Evolutionary conservation across 1,139 yeast genomes (phyloP), one percentile per base, ranked within the genome.

Genomic region (Candida sojae): DNA sequence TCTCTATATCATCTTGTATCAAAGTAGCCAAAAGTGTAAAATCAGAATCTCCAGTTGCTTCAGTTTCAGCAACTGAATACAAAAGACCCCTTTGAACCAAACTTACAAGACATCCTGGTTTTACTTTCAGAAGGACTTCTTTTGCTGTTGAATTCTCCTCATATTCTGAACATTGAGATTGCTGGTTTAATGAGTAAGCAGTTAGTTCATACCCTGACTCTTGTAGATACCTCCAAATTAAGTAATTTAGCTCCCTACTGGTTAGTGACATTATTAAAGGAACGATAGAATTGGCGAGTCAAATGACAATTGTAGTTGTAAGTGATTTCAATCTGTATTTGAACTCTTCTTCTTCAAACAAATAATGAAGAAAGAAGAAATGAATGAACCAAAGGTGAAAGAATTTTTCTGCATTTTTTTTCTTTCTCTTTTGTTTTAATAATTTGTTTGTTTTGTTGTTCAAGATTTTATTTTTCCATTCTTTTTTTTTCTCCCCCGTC

Each of bases 211-310:
- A 74, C 1, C 97, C 97, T 6, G 89, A 78, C 64, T 93, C 99
- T 63, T 90, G 96, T 40, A 92, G 76, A 63, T 93, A 93, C 56
- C 98, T 73, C 97, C 97, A 93, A 52, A 93, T 82, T 61, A 93
- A 77, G 64, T 93, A 92, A 73, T 93, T 93, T 50, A 93, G 78
- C 69, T 92, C 96, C 50, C 80, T 83, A 53, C 96, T 86, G 6
- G 96, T 81, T 47, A 93, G 73, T 33, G 96, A 86, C 97, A 90
- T 90, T 36, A 7, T 35, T 9, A 5, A 42, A 44, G 51, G 34
- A 48, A 48, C 21, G 56, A 52, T 30, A 47, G 49, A 23, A 36
- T 25, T 6, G 39, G 23, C 17, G 12, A 38, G 25, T 3, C 17
- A 28, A 38, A 38, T 12, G 33, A 17, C 26, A 21, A 32, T 44